Evolutionary conservation across 495 filamentous ascomycete genomes (phyloP), one percentile per base, ranked within the genome.

Genomic region (Aspergillus egyptiacus): DNA sequence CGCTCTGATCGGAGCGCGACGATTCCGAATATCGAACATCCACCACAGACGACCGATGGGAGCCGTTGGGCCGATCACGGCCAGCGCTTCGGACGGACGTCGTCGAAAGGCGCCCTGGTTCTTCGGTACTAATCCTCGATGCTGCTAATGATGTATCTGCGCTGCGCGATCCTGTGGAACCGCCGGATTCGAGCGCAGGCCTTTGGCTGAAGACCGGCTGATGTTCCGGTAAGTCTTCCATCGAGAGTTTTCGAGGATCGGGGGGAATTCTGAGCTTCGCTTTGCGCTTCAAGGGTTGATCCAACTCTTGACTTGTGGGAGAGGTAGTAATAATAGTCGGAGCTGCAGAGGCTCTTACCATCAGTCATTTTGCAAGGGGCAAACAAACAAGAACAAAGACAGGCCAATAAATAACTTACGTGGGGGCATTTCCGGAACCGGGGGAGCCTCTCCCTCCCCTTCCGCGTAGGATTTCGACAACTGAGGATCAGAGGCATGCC

Each of bases 321-420:
- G 91, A 85, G 10, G 93, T 98, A 18, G 84, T 95, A 60, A 96
- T 91, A 61, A 98, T 98, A 38, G 83, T 81, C 15, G 91, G 91
- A 33, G 91, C 87, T 87, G 61, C 38, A 59, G 31, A 22, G 28
- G 9, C 8, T 31, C 3, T 31, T 8, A 27, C 8, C 23, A 15
- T 28, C 5, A 34, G 20, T 24, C 9, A 41, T 34, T 20, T 19
- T 1, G 11, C 9, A 3, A 30, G 22, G n/a, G n/a, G n/a, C n/a
- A n/a, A n/a, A n/a, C n/a, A 23, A 6, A 24, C 3, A 43, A 6
- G 11, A 30, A 39, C 6, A 15, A 37, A 20, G 37, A 31, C 30
- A 27, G 24, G 18, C 6, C 6, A 27, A 35, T 6, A 35, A 11
- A 68, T 14, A 33, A 76, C 81, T 70, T 79, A 87, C 83, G 81